Base-by-base conservation (phyloP, 352 stramenopile genomes). In the Phytophthora colocasiae region DNA sequence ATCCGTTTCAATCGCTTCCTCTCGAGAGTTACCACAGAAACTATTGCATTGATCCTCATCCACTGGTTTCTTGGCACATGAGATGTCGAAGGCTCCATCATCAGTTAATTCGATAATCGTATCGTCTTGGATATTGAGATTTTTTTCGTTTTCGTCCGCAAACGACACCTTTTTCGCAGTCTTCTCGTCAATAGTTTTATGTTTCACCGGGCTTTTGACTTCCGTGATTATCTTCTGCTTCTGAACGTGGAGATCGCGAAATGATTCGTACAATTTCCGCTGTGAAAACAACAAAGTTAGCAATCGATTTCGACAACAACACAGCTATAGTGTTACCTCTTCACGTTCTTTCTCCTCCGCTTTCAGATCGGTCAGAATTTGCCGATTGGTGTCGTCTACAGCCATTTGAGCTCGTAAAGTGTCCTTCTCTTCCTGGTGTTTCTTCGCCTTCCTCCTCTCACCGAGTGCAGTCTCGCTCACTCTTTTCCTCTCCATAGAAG, bases 321-420 rank as follows among this genome's bases (percentile, higher is more conserved):
- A 14, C 8, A 36, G 31, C 31, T 36, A 51, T 31, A 11, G 0
- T n/a, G 48, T 1, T 55, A 92, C 83, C 71, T 95, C 87, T 75
- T 95, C 87, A 11, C 84, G 78, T 48, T 80, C 54, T 54, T 93
- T 95, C 48, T 95, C 87, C 15, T 90, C 78, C 1, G 80, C 81
- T 44, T 95, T 93, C 14, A 93, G 64, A 49, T 95, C 85, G 4
- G 66, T 63, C 9, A 95, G 66, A 17, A 93, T 77, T 58, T 93
- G 85, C 4, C 85, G 81, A 46, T 92, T 92, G 7, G 70, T 62
- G 43, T 95, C 85, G 39, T 93, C 87, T 8, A 95, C 79, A 1
- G 79, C 81, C 87, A 95, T 93, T 54, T 95, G 87, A 3, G 86
- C 87, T 3, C 87, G 81, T 31, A 95, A 63, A 10, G 82, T 89